Conservation (phyloP, 345 rosid genomes). For the Eucalyptus curtisii region DNA sequence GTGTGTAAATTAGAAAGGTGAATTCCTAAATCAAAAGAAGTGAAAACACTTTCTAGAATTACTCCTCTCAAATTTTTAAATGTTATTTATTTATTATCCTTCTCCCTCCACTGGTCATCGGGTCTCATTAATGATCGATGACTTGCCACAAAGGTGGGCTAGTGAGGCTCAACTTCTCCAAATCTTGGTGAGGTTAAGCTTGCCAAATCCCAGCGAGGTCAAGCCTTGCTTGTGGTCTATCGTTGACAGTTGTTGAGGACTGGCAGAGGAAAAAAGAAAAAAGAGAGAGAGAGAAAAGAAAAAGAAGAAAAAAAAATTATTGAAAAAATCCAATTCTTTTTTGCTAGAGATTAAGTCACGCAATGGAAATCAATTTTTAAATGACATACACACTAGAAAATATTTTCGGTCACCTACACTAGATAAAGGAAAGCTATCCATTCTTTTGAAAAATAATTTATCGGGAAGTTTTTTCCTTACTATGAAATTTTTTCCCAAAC, state of each 20-base stretch:
- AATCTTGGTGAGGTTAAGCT: background rate
- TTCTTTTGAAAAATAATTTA: too few relatives aligned
- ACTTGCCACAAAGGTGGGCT: background rate
- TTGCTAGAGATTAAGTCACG: too few relatives aligned
- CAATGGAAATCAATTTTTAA: too few relatives aligned
- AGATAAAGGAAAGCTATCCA: too few relatives aligned
- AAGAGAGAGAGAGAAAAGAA: accelerated
- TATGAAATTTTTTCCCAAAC: too few relatives aligned
- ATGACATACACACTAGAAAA: too few relatives aligned
- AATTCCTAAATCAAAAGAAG: background rate
- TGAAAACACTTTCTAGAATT: background rate
- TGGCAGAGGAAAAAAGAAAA: too few relatives aligned
- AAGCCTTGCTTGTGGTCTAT: background rate
- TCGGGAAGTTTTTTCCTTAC: accelerated
- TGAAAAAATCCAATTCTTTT: too few relatives aligned
- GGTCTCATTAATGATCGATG: background rate
- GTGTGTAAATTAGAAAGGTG: background rate
- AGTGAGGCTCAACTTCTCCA: background rate
- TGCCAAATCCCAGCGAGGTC: background rate
- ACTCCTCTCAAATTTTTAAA: background rate
- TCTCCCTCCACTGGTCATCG: background rate
- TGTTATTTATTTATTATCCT: background rate
- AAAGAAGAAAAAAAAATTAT: too few relatives aligned
- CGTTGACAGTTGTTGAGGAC: accelerated
- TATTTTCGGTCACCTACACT: too few relatives aligned